Base-by-base conservation (phyloP, 371 early-diverging fungal species). In the Chytridium lagenaria region DNA sequence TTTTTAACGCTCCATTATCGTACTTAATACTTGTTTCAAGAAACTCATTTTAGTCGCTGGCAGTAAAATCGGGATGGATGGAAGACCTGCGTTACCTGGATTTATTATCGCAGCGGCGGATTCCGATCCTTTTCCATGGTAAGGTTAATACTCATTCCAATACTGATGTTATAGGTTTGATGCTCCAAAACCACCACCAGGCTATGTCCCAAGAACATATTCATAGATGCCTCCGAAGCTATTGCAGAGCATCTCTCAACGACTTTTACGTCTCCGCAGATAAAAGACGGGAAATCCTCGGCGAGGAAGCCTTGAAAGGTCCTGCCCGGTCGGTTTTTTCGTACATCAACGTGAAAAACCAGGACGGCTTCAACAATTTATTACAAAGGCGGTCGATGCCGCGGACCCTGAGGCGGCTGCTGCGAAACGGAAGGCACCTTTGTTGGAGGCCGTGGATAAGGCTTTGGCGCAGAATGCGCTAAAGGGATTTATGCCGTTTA, bases 401-500 rank as follows among this genome's bases (percentile, higher is more conserved):
- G 69, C 50, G 22, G 49, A 26, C 16, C 55, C 22, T 26, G 50
- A 52, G 2, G 59, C 73, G 65, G 82, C 79, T 30, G 73, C 72
- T 5, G 70, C 67, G 0, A 77, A 74, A 34, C 74, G 75, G 15
- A 67, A 70, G 49, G 67, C 67, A 15, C 75, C 66, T 40, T 75
- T 26, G 38, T 66, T 40, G 73, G 52, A 72, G 38, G 39, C 51
- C 3, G 83, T 93, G n/a, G 83, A 90, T 3, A 89, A 89, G 72
- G 83, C 84, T 2, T 83, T 85, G 1, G 95, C 95, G 0, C 57
- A 84, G 61, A 86, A 89, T 1, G 96, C 96, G 0, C 72, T 95
- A 37, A 83, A 86, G 72, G 96, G 95, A 1, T 95, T 91, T 76
- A 92, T 94, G 80, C 96, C 96, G 1, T 95, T 94, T 84, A 89